Conservation (phyloP, 495 filamentous ascomycete genomes). For the Penicillium coprophilum region DNA sequence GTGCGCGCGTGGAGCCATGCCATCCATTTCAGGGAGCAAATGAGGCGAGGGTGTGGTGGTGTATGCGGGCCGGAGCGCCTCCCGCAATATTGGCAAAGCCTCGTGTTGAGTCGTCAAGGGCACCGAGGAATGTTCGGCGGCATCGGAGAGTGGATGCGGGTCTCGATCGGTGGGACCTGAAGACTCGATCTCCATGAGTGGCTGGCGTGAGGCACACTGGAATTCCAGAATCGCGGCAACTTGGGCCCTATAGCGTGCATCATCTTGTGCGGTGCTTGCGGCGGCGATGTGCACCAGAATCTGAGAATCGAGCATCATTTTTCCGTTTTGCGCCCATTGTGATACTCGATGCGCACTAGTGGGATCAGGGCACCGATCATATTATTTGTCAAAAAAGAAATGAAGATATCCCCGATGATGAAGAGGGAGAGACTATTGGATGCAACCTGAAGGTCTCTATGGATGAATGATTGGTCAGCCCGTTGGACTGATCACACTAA, state of each 20-base stretch:
- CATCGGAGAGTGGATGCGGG: background rate
- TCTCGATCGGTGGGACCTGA: conserved; percentile 1
- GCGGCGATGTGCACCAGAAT: conserved; percentile 70
- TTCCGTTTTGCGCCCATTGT: background rate
- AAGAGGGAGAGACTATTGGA: conserved; percentile 8
- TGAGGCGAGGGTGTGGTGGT: background rate
- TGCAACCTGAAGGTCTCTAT: background rate
- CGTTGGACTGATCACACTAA: conserved; percentile 2
- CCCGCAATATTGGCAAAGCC: conserved; percentile 9
- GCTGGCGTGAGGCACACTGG: conserved; percentile 38
- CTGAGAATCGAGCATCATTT: conserved; percentile 38
- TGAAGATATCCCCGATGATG: background rate
- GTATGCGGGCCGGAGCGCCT: conserved; percentile 8
- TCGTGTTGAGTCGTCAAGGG: conserved; percentile 2
- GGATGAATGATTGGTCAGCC: background rate
- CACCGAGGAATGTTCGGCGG: background rate
- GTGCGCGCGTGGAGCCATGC: background rate
- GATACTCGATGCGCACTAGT: background rate
- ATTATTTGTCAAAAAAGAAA: background rate
- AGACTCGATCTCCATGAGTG: conserved; percentile 7
- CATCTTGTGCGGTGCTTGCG: conserved; percentile 58
- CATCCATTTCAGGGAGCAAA: background rate
- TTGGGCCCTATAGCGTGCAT: conserved; percentile 61
- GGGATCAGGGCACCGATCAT: background rate
- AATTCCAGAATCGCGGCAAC: conserved; percentile 62